Percentiles rank a stretch among this genome's conserved stretches.
phyloP scores from a whole-genome alignment of 2,329 filamentous ascomycete genomes.

The Ciborinia camelliae region DNA sequence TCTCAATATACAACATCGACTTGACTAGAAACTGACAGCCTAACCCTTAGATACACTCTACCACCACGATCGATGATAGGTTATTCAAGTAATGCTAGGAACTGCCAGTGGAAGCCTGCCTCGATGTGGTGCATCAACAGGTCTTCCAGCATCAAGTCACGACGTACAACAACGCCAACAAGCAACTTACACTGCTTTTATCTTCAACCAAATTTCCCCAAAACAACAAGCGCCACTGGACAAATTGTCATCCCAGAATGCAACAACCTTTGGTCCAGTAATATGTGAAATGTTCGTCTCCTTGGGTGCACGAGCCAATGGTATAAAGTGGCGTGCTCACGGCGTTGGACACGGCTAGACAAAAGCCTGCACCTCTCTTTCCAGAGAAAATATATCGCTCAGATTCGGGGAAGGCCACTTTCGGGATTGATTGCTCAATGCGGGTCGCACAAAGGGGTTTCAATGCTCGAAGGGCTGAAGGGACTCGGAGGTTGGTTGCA shows the following conservation, averaged over 20 bases:
- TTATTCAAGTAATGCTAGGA: too few relatives aligned
- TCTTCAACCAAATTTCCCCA: neutral
- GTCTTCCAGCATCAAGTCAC: neutral
- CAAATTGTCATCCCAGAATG: neutral
- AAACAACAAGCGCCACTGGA: neutral
- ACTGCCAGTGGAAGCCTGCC: neutral
- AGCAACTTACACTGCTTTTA: neutral
- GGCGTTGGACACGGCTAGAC: neutral
- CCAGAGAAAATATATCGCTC: neutral
- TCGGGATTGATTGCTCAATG: neutral
- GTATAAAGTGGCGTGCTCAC: neutral
- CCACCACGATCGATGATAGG: too few relatives aligned
- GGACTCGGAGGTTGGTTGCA: neutral
- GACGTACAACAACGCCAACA: neutral
- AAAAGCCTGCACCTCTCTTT: neutral
- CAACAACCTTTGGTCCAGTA: neutral
- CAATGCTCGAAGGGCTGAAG: neutral
- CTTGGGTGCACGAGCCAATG: neutral
- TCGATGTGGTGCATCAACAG: neutral
- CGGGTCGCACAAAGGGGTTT: neutral
- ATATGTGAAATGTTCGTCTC: neutral
- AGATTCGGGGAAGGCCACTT: neutral
- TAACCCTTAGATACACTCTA: neutral
- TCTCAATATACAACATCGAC: neutral
- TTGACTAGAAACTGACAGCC: neutral